Evolutionary conservation across 306 rosid genomes (phyloP).

Genomic region (Elaeagnus macrophylla): DNA sequence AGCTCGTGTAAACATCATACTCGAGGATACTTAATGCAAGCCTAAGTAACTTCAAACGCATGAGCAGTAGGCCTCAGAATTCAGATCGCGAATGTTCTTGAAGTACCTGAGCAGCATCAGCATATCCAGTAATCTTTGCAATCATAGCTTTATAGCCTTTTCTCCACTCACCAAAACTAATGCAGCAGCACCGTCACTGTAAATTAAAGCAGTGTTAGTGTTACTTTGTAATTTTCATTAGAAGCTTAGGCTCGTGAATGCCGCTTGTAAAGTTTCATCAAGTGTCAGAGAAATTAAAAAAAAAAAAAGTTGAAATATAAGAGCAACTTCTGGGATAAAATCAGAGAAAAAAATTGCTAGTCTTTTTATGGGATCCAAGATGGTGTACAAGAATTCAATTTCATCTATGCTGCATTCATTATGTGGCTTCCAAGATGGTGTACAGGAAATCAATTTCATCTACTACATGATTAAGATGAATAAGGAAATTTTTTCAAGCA

Average conservation of each 20-base stretch:
- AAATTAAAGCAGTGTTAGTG: conserved; percentile 19
- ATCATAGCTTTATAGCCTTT: conserved; percentile 69
- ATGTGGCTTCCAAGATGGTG: conserved; percentile 1
- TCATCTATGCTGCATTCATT: conserved; percentile 1
- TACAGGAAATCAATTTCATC: conserved; percentile 7
- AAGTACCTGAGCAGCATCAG: conserved; percentile 95
- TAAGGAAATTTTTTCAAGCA: neutral
- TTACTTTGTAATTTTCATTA: conserved; percentile 13
- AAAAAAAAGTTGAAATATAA: conserved; percentile 2
- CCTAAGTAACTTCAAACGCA: conserved; percentile 9
- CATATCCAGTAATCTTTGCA: conserved; percentile 85
- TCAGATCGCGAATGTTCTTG: conserved; percentile 11
- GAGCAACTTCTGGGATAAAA: conserved; percentile 6
- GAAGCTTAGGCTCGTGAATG: neutral
- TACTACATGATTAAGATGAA: neutral
- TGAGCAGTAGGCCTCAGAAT: conserved; percentile 9
- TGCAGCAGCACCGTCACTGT: conserved; percentile 98
- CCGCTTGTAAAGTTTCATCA: conserved; percentile 7
- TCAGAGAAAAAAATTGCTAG: conserved; percentile 4
- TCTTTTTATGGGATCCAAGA: too few species aligned
- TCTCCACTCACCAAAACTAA: conserved; percentile 92
- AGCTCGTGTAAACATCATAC: conserved; percentile 17
- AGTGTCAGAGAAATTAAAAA: neutral
- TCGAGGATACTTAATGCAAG: neutral
- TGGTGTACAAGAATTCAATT: too few species aligned